Evolutionary conservation across 2,329 filamentous ascomycete genomes (phyloP), one percentile per base, ranked within the genome.

Genomic region (Fonsecaea pedrosoi): DNA sequence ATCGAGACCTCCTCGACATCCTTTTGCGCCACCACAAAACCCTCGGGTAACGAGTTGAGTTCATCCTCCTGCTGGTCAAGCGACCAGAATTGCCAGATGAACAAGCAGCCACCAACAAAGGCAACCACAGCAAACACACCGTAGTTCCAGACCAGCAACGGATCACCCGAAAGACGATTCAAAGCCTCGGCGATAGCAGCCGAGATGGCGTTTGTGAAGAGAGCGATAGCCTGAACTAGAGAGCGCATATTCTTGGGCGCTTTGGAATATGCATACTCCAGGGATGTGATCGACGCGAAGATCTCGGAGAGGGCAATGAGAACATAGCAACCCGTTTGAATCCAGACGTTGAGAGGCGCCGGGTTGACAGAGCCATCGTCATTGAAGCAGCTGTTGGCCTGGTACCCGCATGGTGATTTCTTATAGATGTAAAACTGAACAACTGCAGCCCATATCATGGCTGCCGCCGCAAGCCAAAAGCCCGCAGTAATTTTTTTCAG

Each of bases 241-340:
- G 89, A 91, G 71, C 90, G 89, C 90, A 94, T 93, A 81, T 92
- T 92, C 74, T 85, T 84, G 1, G 89, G 89, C 0, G 90, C 89
- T 77, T 92, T 91, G 73, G 88, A 90, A 78, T 88, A 92, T 18
- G 89, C 89, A 71, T 92, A 91, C 75, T 92, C 90, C 10, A 90
- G 83, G 68, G 87, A 86, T 0, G 89, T 90, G 68, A 92, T 87
- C 10, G 86, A 89, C 55, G 86, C 86, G 73, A 89, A 86, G 65
- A 89, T 87, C 75, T 89, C 81, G 30, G 81, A 82, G 32, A 81
- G 70, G 7, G 85, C 84, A 21, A 86, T 85, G 32, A 88, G 77
- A 8, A 85, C 78, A 73, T 84, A 84, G 4, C 80, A 77, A 1
- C 82, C 74, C 12, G 82, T 75, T 69, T 86, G 84, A 0, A 82